Percentiles rank a stretch among this genome's conserved stretches.
These are phyloP conservation scores for Phycomyces nitens DNA, from an alignment of 192 early-diverging fungal genomes.

Conservation along the genomic window DNA sequence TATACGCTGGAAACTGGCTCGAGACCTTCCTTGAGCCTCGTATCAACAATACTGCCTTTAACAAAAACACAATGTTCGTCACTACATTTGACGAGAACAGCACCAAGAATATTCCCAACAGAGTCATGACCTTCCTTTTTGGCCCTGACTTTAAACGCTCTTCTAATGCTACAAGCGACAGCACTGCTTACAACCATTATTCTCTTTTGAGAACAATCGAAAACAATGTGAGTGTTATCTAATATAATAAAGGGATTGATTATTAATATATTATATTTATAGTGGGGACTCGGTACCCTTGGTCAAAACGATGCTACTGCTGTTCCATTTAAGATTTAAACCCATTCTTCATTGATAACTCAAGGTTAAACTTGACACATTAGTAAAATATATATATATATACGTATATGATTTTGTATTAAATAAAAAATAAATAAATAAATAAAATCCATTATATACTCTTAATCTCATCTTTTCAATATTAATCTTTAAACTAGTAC, in stretches of 20 bases:
- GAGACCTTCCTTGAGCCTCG: conserved; percentile 50
- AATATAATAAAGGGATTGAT: not conserved
- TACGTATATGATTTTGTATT: too few species aligned
- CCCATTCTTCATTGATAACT: not conserved
- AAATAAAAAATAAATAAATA: not conserved
- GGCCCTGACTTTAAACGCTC: conserved; percentile 34
- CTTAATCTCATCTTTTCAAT: not conserved
- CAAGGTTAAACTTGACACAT: not conserved
- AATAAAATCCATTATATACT: not conserved
- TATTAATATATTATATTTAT: not conserved
- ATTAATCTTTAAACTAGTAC: not conserved
- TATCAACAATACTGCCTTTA: conserved; percentile 46
- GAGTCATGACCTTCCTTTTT: conserved; percentile 37
- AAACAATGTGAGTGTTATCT: conserved; percentile 24
- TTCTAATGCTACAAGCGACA: conserved; percentile 18
- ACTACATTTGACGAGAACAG: conserved; percentile 33
- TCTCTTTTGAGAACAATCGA: conserved; percentile 41
- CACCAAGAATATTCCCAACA: conserved; percentile 15
- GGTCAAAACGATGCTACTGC: conserved; percentile 37
- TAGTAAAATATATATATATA: too few species aligned
- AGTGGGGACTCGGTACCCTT: conserved; percentile 41
- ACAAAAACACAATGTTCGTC: conserved; percentile 43
- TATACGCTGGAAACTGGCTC: conserved; percentile 46
- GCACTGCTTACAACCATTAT: conserved; percentile 43
- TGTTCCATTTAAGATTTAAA: conserved; percentile 15